Percentiles rank a stretch among this genome's conserved stretches.
These are phyloP conservation scores for Penicillium vulpinum DNA, from an alignment of 2,329 filamentous ascomycete species.

Conservation along the genomic window DNA sequence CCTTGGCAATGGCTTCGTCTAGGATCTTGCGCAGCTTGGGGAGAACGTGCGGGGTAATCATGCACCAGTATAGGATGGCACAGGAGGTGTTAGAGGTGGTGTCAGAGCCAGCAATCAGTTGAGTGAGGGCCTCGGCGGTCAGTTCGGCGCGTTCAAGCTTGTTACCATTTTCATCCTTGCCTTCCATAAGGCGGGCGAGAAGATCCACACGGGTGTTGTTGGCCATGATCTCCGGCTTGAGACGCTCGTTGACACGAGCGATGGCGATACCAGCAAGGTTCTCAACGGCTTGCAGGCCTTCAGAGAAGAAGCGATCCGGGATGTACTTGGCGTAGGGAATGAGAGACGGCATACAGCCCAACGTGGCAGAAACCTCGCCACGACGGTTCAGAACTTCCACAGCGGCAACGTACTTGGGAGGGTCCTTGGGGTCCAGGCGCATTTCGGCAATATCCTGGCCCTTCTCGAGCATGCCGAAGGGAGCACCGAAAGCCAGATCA, in stretches of 20 bases:
- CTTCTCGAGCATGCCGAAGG: constrained; percentile 78
- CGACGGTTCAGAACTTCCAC: constrained; percentile 86
- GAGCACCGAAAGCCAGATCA: constrained; percentile 68
- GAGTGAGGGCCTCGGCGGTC: constrained; percentile 84
- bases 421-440: constrained; percentile 58
- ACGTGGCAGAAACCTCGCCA: constrained; percentile 78
- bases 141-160: constrained; percentile 75
- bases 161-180: constrained; percentile 75
- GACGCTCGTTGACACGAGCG: constrained; percentile 71
- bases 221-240: constrained; percentile 64
- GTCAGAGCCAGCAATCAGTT: constrained; percentile 74
- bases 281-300: constrained; percentile 72
- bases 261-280: constrained; percentile 86
- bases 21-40: constrained; percentile 73
- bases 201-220: constrained; percentile 72
- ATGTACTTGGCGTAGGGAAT: constrained; percentile 79
- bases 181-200: constrained; percentile 80
- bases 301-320: constrained; percentile 77
- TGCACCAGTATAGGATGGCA: constrained; percentile 75
- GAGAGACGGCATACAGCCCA: constrained; percentile 71
- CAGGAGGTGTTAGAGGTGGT: constrained; percentile 73
- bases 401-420: constrained; percentile 70
- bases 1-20: constrained; percentile 65
- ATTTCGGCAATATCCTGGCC: constrained; percentile 78
- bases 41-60: constrained; percentile 69